A percentile compares a stretch with the other conserved stretches of the same genome.
These are phyloP conservation scores for Penicillium verrucosum DNA, from an alignment of 2,329 filamentous ascomycete species.

Conservation along the genomic window DNA sequence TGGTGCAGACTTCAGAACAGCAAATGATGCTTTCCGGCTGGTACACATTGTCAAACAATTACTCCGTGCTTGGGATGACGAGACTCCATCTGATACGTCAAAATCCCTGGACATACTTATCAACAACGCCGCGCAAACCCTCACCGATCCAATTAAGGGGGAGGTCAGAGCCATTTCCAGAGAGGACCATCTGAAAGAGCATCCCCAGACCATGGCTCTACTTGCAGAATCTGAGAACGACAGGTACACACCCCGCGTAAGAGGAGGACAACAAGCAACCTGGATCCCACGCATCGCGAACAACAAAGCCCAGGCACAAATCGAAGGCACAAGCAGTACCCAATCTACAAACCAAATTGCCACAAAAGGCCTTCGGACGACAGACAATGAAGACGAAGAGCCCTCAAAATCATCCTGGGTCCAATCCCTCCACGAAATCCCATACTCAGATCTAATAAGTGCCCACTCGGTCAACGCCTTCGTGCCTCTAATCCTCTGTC, in stretches of 20 bases:
- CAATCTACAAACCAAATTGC: conserved; percentile 17
- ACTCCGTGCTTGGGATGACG: conserved; percentile 20
- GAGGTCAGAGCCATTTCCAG: conserved; percentile 29
- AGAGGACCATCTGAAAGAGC: conserved; percentile 20
- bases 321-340: conserved; percentile 26
- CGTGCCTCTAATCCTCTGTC: conserved; percentile 39
- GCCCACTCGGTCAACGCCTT: conserved; percentile 40
- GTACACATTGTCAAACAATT: conserved; percentile 22
- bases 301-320: conserved; percentile 19
- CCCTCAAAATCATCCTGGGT: conserved; percentile 33
- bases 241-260: conserved; percentile 13
- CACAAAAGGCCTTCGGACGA: conserved; percentile 14
- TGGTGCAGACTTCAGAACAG: conserved; percentile 35
- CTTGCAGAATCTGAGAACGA: neutral
- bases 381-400: neutral
- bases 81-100: neutral
- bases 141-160: conserved; percentile 34
- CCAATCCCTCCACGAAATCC: conserved; percentile 37
- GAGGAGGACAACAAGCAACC: conserved; percentile 14
- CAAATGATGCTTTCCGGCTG: conserved; percentile 33
- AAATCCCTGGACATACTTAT: conserved; percentile 33
- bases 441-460: conserved; percentile 41
- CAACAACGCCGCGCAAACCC: conserved; percentile 42
- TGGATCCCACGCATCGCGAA: conserved; percentile 17
- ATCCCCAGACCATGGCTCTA: neutral